A percentile compares a stretch with the other conserved stretches of the same genome.
Evolutionary conservation across 2,329 filamentous ascomycete species (phyloP).

Genomic region (Neopestalotiopsis sp.): DNA sequence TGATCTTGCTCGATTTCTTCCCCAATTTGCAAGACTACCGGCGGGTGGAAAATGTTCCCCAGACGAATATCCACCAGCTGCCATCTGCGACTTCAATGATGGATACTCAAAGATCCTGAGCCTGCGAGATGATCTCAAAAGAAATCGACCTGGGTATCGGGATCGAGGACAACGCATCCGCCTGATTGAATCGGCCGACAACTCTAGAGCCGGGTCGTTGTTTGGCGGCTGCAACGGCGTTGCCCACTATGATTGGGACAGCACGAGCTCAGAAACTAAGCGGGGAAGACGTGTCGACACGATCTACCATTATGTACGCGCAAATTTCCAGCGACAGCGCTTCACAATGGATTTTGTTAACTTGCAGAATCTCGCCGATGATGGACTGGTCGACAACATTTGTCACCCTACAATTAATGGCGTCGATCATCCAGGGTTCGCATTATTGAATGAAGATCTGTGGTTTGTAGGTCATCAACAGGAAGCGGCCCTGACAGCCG

Average conservation of each 20-base stretch:
- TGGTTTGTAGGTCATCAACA: slow-evolving; percentile 4
- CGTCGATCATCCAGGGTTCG: slow-evolving; percentile 8
- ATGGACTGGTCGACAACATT: slow-evolving; percentile 12
- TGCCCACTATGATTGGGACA: not conserved
- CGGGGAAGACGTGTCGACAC: not conserved
- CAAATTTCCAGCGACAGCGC: not conserved
- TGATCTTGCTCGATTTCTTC: not conserved
- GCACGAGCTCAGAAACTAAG: not conserved
- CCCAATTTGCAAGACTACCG: not conserved
- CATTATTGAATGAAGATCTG: slow-evolving; percentile 10
- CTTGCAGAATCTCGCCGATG: slow-evolving; percentile 1
- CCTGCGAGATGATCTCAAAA: not conserved
- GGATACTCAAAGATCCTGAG: not conserved
- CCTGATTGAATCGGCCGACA: not conserved
- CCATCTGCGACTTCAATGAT: not conserved
- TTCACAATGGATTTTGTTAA: slow-evolving; percentile 4
- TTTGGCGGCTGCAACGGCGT: not conserved
- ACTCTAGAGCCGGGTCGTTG: not conserved
- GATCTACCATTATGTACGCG: not conserved
- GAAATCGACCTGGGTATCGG: not conserved
- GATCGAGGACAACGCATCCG: slow-evolving; percentile 6
- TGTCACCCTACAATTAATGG: slow-evolving; percentile 4
- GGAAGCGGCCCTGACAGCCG: not conserved
- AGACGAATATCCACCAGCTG: slow-evolving; percentile 13
- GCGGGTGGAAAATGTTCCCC: slow-evolving; percentile 1